Conservation (phyloP, 2,329 filamentous ascomycete species). For the Exophiala bonariae region DNA sequence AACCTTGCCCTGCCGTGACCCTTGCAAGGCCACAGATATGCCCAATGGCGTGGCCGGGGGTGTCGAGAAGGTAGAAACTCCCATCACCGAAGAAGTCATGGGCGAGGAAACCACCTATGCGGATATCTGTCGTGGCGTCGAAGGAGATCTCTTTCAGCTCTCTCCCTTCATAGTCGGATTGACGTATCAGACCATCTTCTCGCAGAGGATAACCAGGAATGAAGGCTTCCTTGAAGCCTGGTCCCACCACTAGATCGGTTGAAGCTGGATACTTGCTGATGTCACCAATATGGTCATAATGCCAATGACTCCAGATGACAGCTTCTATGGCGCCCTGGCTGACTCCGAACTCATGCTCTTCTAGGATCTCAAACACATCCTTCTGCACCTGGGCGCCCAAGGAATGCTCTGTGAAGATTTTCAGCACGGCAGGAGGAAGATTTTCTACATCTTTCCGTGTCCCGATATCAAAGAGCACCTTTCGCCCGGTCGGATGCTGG, state of each 20-base stretch:
- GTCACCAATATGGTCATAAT: constrained; percentile 34
- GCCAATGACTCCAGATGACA: constrained; percentile 32
- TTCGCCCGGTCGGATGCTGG: constrained; percentile 15
- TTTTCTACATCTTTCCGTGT: constrained; percentile 28
- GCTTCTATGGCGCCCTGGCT: constrained; percentile 25
- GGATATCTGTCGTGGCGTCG: constrained; percentile 20
- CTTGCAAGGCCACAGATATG: constrained; percentile 52
- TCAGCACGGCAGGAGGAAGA: constrained; percentile 6
- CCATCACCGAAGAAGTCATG: constrained; percentile 44
- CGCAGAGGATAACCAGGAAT: constrained; percentile 49
- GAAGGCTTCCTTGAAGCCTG: constrained; percentile 49
- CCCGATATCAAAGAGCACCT: constrained; percentile 27
- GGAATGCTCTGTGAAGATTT: background rate
- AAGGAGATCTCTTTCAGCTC: constrained; percentile 24
- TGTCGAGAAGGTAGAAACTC: constrained; percentile 41
- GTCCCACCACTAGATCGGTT: constrained; percentile 53
- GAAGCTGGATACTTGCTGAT: constrained; percentile 27
- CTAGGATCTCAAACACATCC: constrained; percentile 30
- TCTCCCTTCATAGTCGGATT: constrained; percentile 34
- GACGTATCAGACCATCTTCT: constrained; percentile 34
- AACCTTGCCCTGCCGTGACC: constrained; percentile 39
- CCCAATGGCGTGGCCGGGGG: constrained; percentile 48
- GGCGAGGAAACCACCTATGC: constrained; percentile 38
- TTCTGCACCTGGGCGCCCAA: constrained; percentile 22
- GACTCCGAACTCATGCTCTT: constrained; percentile 18